Conservation (phyloP, 1,284 basidiomycete species). For the Athelia sp. region DNA sequence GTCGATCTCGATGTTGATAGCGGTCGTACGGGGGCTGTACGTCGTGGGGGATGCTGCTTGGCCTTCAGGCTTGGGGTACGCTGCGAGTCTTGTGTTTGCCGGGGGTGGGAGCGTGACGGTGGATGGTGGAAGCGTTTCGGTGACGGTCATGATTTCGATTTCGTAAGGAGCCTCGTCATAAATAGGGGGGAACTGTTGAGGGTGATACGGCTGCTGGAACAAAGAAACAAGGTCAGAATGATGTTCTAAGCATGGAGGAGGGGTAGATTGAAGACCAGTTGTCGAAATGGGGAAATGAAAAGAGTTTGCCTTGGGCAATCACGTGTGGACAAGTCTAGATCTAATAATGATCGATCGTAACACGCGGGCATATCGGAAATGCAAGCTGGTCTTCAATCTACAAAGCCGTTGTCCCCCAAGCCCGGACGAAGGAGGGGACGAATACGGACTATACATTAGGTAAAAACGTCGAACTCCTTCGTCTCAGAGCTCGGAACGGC, state of each 20-base stretch:
- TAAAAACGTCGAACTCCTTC: conserved; percentile 65
- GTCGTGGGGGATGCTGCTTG: conserved; percentile 46
- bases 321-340: too few relatives aligned
- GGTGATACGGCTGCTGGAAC: conserved; percentile 21
- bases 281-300: conserved; percentile 19
- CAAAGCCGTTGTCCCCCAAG: conserved; percentile 76
- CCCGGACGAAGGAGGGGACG: conserved; percentile 78
- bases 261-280: conserved; percentile 36
- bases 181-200: conserved; percentile 59
- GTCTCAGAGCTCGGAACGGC: conserved; percentile 88
- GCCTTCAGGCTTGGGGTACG: conserved; percentile 64
- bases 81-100: conserved; percentile 71
- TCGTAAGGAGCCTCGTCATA: conserved; percentile 63
- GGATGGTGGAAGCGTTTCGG: conserved; percentile 50
- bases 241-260: conserved; percentile 17
- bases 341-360: too few relatives aligned
- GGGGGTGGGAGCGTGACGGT: conserved; percentile 66
- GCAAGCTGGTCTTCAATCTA: conserved; percentile 51
- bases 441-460: conserved; percentile 68
- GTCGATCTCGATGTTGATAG: conserved; percentile 61
- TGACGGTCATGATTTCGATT: conserved; percentile 61
- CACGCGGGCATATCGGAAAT: too few relatives aligned
- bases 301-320: conserved; percentile 25
- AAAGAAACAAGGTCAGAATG: conserved; percentile 34
- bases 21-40: conserved; percentile 62